A percentile compares a stretch with the other conserved stretches of the same genome.
phyloP scores from a whole-genome alignment of 1,139 yeast species.

The Taphrina deformans region DNA sequence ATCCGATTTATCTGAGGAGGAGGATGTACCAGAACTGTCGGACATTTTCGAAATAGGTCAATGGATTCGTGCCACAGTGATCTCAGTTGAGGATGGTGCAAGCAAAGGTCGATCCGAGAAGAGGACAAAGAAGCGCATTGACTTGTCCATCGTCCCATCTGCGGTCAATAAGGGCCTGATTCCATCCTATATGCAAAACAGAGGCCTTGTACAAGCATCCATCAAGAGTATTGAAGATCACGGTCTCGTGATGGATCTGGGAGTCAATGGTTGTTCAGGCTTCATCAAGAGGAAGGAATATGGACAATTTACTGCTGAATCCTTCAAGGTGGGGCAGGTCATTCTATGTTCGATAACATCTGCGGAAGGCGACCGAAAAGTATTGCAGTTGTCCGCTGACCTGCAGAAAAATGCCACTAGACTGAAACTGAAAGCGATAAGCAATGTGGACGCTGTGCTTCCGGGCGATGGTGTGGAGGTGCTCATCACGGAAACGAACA shows the following conservation, averaged over 20 bases:
- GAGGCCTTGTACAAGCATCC: constrained; percentile 70
- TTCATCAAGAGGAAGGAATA: constrained; percentile 60
- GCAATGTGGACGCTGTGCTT: constrained; percentile 72
- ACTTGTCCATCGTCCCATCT: constrained; percentile 73
- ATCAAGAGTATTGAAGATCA: constrained; percentile 85
- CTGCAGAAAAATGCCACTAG: constrained; percentile 50
- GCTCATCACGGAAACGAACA: constrained; percentile 63
- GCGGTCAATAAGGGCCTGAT: constrained; percentile 63
- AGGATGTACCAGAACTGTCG: constrained; percentile 58
- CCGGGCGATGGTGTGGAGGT: constrained; percentile 86
- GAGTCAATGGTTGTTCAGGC: constrained; percentile 60
- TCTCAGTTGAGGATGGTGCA: constrained; percentile 38
- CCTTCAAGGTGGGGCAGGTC: constrained; percentile 52
- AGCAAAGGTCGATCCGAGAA: constrained; percentile 37
- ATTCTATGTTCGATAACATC: constrained; percentile 44
- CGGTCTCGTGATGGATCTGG: constrained; percentile 76
- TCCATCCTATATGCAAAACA: constrained; percentile 64
- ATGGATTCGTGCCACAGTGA: constrained; percentile 78
- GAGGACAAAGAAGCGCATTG: constrained; percentile 58
- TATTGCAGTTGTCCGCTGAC: constrained; percentile 57
- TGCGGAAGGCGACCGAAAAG: constrained; percentile 53
- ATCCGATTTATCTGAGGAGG: constrained; percentile 47
- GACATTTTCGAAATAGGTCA: constrained; percentile 68
- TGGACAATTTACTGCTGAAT: constrained; percentile 35
- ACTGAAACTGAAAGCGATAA: constrained; percentile 52